These are phyloP conservation scores for Clavariopsis aquatica DNA, from an alignment of 495 filamentous ascomycete species.

Conservation along the genomic window DNA sequence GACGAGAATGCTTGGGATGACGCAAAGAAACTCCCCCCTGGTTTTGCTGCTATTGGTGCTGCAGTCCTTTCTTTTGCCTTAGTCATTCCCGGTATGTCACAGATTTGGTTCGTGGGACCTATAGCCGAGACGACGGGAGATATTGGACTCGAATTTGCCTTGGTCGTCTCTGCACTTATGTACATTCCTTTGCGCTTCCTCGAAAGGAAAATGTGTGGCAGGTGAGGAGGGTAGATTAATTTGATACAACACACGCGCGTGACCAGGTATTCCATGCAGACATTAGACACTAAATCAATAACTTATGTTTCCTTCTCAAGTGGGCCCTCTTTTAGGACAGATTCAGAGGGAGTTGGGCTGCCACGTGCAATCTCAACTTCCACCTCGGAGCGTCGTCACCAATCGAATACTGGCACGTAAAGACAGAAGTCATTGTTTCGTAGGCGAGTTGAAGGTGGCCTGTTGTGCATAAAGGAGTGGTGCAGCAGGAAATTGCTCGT, in stretches of 20 bases:
- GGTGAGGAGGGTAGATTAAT: not conserved
- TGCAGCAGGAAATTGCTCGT: constrained; percentile 4
- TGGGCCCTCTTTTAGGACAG: not conserved
- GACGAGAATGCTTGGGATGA: constrained; percentile 53
- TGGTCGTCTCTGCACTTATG: constrained; percentile 51
- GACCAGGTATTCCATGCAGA: not conserved
- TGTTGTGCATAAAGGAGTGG: constrained; percentile 5
- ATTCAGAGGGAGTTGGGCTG: not conserved
- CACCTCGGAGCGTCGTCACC: not conserved
- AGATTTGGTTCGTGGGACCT: constrained; percentile 58
- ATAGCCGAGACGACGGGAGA: constrained; percentile 58
- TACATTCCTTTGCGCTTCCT: constrained; percentile 41
- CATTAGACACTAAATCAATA: not conserved
- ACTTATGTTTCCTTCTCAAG: not conserved
- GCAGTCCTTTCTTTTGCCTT: constrained; percentile 41
- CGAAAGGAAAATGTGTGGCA: constrained; percentile 21
- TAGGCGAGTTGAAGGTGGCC: not conserved
- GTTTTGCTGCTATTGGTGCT: constrained; percentile 51
- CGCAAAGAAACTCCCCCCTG: constrained; percentile 49
- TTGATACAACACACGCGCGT: not conserved
- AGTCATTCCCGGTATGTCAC: constrained; percentile 57
- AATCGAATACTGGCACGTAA: not conserved
- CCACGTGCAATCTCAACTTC: not conserved
- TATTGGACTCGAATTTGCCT: constrained; percentile 60
- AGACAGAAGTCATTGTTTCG: not conserved